Percentiles rank a stretch among this genome's conserved stretches.
Conservation (phyloP, 2,329 filamentous ascomycete genomes). For the Didymella pomorum region DNA sequence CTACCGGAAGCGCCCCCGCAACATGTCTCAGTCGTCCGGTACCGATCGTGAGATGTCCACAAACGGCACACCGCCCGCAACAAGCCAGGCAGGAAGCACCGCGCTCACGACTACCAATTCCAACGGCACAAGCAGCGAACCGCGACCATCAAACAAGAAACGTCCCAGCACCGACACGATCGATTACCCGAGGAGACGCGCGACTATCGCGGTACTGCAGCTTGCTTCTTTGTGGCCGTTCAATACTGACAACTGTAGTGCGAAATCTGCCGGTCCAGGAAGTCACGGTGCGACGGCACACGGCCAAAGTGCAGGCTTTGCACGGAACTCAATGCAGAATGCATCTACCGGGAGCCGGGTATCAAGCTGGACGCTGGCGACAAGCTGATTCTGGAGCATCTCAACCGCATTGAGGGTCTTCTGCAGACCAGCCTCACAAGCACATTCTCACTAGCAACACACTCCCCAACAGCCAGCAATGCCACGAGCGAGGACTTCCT, state of each 20-base stretch:
- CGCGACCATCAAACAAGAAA: conserved; percentile 46
- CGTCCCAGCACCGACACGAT: conserved; percentile 53
- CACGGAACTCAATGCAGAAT: conserved; percentile 81
- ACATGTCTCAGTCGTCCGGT: conserved; percentile 54
- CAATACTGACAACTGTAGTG: conserved; percentile 63
- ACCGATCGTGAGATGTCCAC: conserved; percentile 51
- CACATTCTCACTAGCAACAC: conserved; percentile 65
- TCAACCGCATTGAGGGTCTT: conserved; percentile 78
- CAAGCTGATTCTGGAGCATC: conserved; percentile 81
- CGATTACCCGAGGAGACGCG: conserved; percentile 53
- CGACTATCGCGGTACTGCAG: conserved; percentile 52
- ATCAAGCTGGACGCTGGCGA: conserved; percentile 88
- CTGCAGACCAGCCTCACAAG: conserved; percentile 73
- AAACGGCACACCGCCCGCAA: conserved; percentile 40
- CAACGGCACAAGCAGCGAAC: conserved; percentile 35
- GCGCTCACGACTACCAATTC: conserved; percentile 43
- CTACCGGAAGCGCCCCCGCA: conserved; percentile 51
- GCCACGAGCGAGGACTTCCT: conserved; percentile 56
- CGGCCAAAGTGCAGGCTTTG: conserved; percentile 87
- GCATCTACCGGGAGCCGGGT: conserved; percentile 83
- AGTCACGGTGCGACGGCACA: conserved; percentile 79
- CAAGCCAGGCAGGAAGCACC: conserved; percentile 38
- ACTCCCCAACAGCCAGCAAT: conserved; percentile 57
- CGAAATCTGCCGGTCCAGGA: conserved; percentile 81
- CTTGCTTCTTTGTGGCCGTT: conserved; percentile 4